A percentile compares a stretch with the other conserved stretches of the same genome.
Evolutionary conservation across 805 yeast genomes (phyloP).

Genomic region (Saccharomycopsis schoenii): DNA sequence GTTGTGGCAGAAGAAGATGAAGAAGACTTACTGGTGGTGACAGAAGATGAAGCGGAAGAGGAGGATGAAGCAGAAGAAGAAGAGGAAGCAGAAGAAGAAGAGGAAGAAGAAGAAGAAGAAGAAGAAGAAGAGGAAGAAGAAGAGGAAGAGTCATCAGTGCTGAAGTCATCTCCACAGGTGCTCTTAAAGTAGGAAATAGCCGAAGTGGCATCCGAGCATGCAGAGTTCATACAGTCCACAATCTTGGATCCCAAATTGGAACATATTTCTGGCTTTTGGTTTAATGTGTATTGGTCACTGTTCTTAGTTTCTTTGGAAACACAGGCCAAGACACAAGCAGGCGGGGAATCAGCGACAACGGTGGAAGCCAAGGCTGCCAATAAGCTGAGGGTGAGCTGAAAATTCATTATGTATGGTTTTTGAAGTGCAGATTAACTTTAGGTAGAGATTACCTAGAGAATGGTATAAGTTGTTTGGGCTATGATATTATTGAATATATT

Average conservation of each 20-base stretch:
- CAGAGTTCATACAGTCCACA: constrained; percentile 50
- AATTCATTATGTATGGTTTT: not conserved
- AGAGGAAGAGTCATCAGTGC: constrained; percentile 13
- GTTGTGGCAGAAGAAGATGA: not conserved
- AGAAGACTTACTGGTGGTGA: not conserved
- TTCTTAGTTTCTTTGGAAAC: constrained; percentile 56
- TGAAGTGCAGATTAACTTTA: not conserved
- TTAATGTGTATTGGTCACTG: constrained; percentile 10
- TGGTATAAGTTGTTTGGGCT: not conserved
- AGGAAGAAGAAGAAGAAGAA: constrained; percentile 4
- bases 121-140: constrained; percentile 11
- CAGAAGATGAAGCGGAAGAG: not conserved
- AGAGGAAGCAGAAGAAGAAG: not conserved
- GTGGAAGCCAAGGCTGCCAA: not conserved
- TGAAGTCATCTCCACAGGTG: constrained; percentile 38
- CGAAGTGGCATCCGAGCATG: constrained; percentile 49
- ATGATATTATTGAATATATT: no score
- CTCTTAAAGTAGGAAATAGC: constrained; percentile 53
- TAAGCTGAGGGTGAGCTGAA: not conserved
- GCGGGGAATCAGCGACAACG: constrained; percentile 57
- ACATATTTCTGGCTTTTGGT: constrained; percentile 30
- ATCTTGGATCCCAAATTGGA: constrained; percentile 42
- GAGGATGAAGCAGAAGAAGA: not conserved
- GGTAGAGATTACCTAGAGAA: not conserved
- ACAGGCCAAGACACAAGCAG: constrained; percentile 89